Evolutionary conservation across 495 filamentous ascomycete genomes (phyloP), one percentile per base, ranked within the genome.

Genomic region (Penicillium ochrochloron): DNA sequence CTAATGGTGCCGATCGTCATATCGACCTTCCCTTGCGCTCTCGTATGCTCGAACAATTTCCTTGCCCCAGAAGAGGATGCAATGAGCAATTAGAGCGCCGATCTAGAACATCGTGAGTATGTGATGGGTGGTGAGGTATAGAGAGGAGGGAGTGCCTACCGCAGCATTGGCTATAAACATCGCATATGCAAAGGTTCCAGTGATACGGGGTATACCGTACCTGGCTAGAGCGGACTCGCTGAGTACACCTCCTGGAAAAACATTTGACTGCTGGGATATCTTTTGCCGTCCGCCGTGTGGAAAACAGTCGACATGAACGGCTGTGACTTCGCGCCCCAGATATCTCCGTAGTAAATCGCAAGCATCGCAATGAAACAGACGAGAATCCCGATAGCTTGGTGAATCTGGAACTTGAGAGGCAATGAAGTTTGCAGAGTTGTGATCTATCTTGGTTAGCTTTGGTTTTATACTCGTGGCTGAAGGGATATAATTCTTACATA

Each of bases 1-100:
- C 42, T 72, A 69, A 67, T 84, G 82, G 60, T 86, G 83, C 1
- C 76, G 79, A 61, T 85, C 84, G 8, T 75, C 68, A 27, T 67
- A 72, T 9, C 61, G 62, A 6, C 74, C 66, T 34, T 61, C 59
- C 7, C 60, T 71, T 1, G 76, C 73, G 9, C 66, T 71, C 48
- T 73, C 73, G 46, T 64, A 77, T 2, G 75, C 66, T 0, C 31
- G 55, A 1, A 9, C n/a, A 37, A 79, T 76, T 57, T 79, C 76
- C 35, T 71, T 76, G 33, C 75, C 67, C 64, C 69, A 79, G 59
- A 79, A 79, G 17, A 79, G 66, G 48, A 75, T 9, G 59, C 69
- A 69, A 50, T 78, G 76, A 1, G 70, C 54, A 27, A 78, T 75
- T 27, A 78, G 27, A 15, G 76, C 76, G 5, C 75, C 74, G 33